Evolutionary conservation across 305 asterid genomes (phyloP).

Genomic region (Euphrasia arctica): DNA sequence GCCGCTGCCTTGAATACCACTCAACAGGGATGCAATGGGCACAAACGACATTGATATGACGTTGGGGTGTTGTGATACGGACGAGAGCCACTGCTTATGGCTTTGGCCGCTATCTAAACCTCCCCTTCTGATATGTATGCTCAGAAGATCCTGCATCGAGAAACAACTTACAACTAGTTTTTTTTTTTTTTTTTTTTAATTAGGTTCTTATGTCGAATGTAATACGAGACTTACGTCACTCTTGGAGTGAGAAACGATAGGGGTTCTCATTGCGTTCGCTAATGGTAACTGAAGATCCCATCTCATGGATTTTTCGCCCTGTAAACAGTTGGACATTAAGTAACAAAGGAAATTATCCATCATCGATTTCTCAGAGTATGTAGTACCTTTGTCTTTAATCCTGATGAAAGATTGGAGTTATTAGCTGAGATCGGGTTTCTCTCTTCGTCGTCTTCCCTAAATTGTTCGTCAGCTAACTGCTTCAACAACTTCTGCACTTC

Average conservation of each 20-base stretch:
- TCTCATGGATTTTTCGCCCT: conserved; percentile 53
- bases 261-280: conserved; percentile 54
- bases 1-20: conserved; percentile 85
- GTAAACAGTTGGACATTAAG: conserved; percentile 23
- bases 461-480: conserved; percentile 72
- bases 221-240: conserved; percentile 45
- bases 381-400: conserved; percentile 53
- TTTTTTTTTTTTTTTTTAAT: no score
- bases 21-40: conserved; percentile 84
- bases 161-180: background rate
- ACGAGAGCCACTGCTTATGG: conserved; percentile 88
- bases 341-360: background rate
- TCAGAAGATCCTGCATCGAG: conserved; percentile 64
- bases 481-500: conserved; percentile 89
- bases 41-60: conserved; percentile 89
- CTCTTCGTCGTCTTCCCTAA: conserved; percentile 52
- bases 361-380: conserved; percentile 14
- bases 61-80: conserved; percentile 79
- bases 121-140: conserved; percentile 71
- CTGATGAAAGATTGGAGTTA: conserved; percentile 37
- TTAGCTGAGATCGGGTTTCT: conserved; percentile 29
- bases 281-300: conserved; percentile 71
- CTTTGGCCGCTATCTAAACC: conserved; percentile 76
- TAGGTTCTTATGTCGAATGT: background rate
- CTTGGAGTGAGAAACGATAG: conserved; percentile 69